These are phyloP conservation scores for Gossypium australe DNA, from an alignment of 345 rosid species.

Conservation along the genomic window DNA sequence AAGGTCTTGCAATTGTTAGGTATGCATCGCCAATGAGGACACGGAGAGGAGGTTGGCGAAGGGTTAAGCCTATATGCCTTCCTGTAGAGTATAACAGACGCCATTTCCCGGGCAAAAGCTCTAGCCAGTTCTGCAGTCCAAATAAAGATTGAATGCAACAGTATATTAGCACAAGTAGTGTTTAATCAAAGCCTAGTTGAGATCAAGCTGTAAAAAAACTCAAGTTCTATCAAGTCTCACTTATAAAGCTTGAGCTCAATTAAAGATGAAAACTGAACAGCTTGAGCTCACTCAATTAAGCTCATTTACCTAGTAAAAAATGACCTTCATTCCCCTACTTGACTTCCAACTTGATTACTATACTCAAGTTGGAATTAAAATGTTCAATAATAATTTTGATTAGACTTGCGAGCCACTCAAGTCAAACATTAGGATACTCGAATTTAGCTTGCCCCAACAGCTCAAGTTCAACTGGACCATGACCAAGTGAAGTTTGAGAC, in stretches of 20 bases:
- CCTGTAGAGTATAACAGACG: slow-evolving; percentile 79
- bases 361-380: background rate
- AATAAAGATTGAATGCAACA: slow-evolving; percentile 2
- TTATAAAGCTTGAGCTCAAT: background rate
- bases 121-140: slow-evolving; percentile 63
- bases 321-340: background rate
- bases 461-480: background rate
- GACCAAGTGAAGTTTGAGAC: background rate
- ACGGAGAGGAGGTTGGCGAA: slow-evolving; percentile 76
- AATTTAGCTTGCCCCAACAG: background rate
- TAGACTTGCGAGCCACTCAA: background rate
- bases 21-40: slow-evolving; percentile 60
- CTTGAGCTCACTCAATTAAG: background rate
- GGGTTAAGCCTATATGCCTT: slow-evolving; percentile 80
- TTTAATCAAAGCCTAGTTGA: background rate
- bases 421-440: background rate
- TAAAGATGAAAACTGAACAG: no score
- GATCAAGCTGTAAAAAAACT: background rate
- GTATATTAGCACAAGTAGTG: background rate
- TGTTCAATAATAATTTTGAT: no score
- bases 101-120: slow-evolving; percentile 88
- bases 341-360: background rate
- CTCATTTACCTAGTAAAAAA: background rate
- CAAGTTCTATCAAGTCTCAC: background rate
- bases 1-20: slow-evolving; percentile 45